Base-by-base conservation (phyloP, 306 rosid species). In the Geum urbanum region DNA sequence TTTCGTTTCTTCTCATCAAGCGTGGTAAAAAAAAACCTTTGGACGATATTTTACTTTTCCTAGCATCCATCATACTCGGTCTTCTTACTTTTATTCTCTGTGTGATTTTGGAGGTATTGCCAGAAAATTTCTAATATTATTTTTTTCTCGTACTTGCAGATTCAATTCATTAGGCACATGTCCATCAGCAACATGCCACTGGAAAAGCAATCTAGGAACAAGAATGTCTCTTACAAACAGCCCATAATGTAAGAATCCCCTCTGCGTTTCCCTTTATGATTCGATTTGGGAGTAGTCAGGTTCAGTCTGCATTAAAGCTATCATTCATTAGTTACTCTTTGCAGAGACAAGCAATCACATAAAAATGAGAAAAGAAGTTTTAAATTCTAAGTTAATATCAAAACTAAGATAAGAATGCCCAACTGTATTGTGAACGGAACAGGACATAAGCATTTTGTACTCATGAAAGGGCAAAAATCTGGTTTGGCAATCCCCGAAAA, bases 151-250 rank as follows among this genome's bases (percentile, higher is more conserved):
- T 65, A 5, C n/a, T 46, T 76, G 75, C 84, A 84, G 88, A 79
- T 84, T 76, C 80, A 78, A 60, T 84, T 84, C 77, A 46, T 76
- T 18, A 78, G 72, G 73, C 88, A 84, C 57, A 76, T 84, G 88
- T 72, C 86, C 56, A 70, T 81, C 73, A 64, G 80, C 69, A 72
- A 73, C 62, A 66, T 78, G 18, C 82, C 88, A 12, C 8, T 78
- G n/a, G 73, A 76, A 39, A 76, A 60, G 69, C 37, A 27, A 47
- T 44, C 85, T 16, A 78, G 75, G 75, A 75, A 48, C 40, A 71
- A 69, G 63, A 68, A 14, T 15, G 56, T 53, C 24, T 12, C 79
- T 47, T 59, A 59, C 81, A 80, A 64, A 71, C 40, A 65, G 46
- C 61, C 63, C 2, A 40, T 64, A 14, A 32, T 41, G 85, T 84